phyloP scores from a whole-genome alignment of 2,329 filamentous ascomycete genomes.

The Fusarium mundagurra region DNA sequence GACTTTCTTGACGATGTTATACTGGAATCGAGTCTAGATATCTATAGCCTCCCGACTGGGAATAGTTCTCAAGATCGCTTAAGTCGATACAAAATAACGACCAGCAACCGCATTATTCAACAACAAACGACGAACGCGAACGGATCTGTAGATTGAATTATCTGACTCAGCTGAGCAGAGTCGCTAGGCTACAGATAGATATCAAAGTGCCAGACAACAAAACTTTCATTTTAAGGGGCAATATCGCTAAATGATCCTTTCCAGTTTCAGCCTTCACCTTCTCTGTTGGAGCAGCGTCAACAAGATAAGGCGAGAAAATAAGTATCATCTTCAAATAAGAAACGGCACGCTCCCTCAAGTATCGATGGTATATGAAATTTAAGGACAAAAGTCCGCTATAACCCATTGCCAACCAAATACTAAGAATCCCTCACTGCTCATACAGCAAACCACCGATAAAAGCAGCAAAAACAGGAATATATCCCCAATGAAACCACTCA shows the following conservation, averaged over 20 bases:
- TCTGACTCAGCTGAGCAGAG: fast-evolving
- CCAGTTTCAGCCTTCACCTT: fast-evolving
- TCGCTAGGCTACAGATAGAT: neutral
- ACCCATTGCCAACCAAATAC: fast-evolving
- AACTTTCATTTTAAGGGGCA: neutral
- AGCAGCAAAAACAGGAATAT: conserved; percentile 10
- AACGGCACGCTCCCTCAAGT: neutral
- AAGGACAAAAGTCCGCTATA: too few relatives aligned
- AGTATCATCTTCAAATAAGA: neutral
- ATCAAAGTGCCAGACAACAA: neutral
- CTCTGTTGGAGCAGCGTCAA: fast-evolving
- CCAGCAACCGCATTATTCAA: neutral
- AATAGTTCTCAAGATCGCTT: neutral
- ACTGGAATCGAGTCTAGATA: neutral
- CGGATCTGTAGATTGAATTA: fast-evolving
- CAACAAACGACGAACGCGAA: neutral
- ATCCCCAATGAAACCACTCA: conserved; percentile 37
- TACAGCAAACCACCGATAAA: conserved; percentile 14
- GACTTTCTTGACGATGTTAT: neutral
- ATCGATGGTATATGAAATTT: fast-evolving
- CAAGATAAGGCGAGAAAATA: too few relatives aligned
- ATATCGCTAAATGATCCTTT: fast-evolving
- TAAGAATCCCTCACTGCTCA: neutral
- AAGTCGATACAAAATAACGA: fast-evolving
- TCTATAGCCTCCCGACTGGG: fast-evolving